These are phyloP conservation scores for Elsinoe perseae DNA, from an alignment of 2,329 filamentous ascomycete genomes.

Conservation along the genomic window DNA sequence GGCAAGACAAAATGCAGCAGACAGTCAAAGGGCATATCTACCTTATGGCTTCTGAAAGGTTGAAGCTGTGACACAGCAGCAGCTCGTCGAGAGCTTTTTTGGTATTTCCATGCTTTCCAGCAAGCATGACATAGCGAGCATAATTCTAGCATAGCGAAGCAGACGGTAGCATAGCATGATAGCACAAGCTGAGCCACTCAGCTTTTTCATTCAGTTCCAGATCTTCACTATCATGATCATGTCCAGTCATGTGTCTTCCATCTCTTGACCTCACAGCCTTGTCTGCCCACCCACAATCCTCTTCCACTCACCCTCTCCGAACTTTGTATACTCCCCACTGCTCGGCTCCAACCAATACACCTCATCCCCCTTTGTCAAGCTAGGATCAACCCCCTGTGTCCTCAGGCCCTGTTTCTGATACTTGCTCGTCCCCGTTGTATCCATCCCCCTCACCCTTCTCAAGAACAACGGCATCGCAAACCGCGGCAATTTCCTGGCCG, in stretches of 20 bases:
- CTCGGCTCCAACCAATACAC: constrained; percentile 61
- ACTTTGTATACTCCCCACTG: constrained; percentile 55
- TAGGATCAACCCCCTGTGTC: constrained; percentile 65
- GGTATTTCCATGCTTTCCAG: background rate
- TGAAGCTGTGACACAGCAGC: background rate
- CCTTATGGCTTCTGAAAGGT: background rate
- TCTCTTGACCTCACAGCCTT: constrained; percentile 48
- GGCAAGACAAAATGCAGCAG: too few relatives aligned
- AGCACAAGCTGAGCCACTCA: background rate
- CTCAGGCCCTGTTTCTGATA: constrained; percentile 71
- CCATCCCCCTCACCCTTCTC: constrained; percentile 53
- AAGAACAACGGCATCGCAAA: constrained; percentile 76
- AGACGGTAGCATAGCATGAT: background rate
- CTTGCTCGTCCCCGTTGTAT: constrained; percentile 78
- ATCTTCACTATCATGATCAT: background rate
- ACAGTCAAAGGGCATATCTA: background rate
- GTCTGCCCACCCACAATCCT: constrained; percentile 58
- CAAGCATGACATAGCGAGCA: constrained; percentile 10
- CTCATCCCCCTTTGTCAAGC: constrained; percentile 41
- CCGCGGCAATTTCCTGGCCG: constrained; percentile 53
- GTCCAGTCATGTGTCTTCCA: background rate
- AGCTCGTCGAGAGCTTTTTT: background rate
- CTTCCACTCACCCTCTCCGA: constrained; percentile 61
- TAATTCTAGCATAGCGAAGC: background rate
- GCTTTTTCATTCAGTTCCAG: background rate